phyloP scores from a whole-genome alignment of 75 land plant species.

The Ceratopteris richardii region DNA sequence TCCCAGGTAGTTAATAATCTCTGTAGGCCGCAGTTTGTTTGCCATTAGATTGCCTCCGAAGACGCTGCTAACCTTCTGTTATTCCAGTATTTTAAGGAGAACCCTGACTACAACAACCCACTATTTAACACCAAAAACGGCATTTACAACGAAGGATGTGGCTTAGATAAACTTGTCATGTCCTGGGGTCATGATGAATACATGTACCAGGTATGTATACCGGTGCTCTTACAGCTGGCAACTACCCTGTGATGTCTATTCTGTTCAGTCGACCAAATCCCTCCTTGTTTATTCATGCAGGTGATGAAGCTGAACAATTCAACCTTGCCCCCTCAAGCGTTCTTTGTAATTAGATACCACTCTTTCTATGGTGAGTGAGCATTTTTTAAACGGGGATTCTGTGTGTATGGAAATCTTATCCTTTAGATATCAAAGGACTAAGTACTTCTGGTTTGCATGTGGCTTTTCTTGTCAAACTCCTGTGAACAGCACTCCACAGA shows the following conservation, averaged over 20 bases:
- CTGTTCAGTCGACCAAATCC: too few species aligned
- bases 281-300: too few species aligned
- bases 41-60: too few species aligned
- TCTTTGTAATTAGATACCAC: slow-evolving; percentile 25
- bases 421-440: too few species aligned
- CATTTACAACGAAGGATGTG: slow-evolving; percentile 25
- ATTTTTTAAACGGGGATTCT: background rate
- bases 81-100: slow-evolving; percentile 17
- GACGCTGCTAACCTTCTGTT: too few species aligned
- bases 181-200: slow-evolving; percentile 35
- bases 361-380: slow-evolving; percentile 27
- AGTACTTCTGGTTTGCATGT: too few species aligned
- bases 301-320: slow-evolving; percentile 27
- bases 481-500: slow-evolving; percentile 17
- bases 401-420: background rate
- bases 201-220: slow-evolving; percentile 22
- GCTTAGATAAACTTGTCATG: slow-evolving; percentile 23
- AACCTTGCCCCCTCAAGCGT: slow-evolving; percentile 29
- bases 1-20: slow-evolving; percentile 74
- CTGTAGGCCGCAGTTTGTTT: too few species aligned
- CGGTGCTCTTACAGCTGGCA: background rate
- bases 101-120: slow-evolving; percentile 4
- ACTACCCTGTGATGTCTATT: background rate
- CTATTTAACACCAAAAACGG: slow-evolving; percentile 12
- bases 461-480: background rate